Conservation (phyloP, 2,329 filamentous ascomycete genomes). For the Neonectria sp. region DNA sequence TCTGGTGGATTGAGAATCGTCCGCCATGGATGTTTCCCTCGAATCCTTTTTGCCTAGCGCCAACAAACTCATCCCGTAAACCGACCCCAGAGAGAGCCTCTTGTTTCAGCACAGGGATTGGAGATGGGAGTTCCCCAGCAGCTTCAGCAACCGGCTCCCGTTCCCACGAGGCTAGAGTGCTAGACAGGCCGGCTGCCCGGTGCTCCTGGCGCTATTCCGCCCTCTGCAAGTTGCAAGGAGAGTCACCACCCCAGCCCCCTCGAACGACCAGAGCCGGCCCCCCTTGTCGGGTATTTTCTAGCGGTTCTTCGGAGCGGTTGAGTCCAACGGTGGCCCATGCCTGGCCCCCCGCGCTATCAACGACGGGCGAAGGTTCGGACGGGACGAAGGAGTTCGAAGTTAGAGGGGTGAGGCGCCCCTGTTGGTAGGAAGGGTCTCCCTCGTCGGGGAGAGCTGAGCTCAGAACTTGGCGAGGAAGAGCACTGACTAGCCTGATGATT, state of each 20-base stretch:
- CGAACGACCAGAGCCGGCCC: conserved; percentile 36
- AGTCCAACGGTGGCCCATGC: conserved; percentile 45
- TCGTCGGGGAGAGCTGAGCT: conserved; percentile 16
- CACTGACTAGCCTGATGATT: conserved; percentile 17
- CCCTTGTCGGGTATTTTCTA: conserved; percentile 22
- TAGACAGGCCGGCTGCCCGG: conserved; percentile 25
- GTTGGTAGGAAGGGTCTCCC: not conserved
- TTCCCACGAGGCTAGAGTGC: conserved; percentile 27
- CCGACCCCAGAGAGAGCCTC: conserved; percentile 42
- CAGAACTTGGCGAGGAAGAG: conserved; percentile 4
- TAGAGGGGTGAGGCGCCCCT: conserved; percentile 29
- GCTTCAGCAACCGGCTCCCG: conserved; percentile 19
- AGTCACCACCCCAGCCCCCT: conserved; percentile 33
- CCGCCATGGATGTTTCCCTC: conserved; percentile 31
- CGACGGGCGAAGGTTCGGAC: conserved; percentile 35
- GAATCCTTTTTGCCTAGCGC: conserved; percentile 28
- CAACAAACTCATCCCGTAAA: conserved; percentile 33
- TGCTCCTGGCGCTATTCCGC: conserved; percentile 40
- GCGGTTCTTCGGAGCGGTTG: conserved; percentile 33
- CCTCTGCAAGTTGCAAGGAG: conserved; percentile 21
- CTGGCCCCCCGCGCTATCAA: conserved; percentile 38
- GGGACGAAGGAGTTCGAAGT: conserved; percentile 27
- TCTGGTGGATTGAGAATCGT: conserved; percentile 25
- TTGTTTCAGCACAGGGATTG: conserved; percentile 47
- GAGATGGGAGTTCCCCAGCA: conserved; percentile 32